phyloP scores from a whole-genome alignment of 345 rosid species.

The Populus euphratica region DNA sequence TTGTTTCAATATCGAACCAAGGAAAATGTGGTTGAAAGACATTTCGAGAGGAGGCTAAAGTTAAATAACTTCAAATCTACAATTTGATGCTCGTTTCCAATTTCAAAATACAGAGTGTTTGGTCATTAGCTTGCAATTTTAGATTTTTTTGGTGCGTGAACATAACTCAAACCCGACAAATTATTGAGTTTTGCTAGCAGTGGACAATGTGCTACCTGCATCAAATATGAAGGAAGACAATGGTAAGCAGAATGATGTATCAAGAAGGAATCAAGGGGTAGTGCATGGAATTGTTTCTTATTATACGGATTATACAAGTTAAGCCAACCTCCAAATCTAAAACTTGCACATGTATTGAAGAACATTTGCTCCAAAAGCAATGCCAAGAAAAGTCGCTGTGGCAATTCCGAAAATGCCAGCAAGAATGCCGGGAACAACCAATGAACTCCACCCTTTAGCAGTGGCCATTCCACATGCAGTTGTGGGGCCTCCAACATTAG shows the following conservation, averaged over 20 bases:
- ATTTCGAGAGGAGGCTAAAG: too few species aligned
- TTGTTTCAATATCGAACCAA: too few species aligned
- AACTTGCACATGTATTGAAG: conserved; percentile 41
- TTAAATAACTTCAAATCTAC: neutral
- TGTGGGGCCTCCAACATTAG: conserved; percentile 88
- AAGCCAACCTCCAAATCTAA: conserved; percentile 55
- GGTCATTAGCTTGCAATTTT: too few species aligned
- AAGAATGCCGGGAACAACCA: conserved; percentile 66
- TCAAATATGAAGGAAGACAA: conserved; percentile 9
- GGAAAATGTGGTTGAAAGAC: too few species aligned
- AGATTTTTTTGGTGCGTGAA: too few species aligned
- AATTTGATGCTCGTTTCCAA: neutral
- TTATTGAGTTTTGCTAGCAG: too few species aligned
- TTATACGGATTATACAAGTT: too few species aligned
- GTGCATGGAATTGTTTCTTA: too few species aligned
- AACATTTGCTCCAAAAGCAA: conserved; percentile 50
- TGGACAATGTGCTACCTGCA: too few species aligned
- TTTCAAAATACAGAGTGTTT: neutral
- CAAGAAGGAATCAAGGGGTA: too few species aligned
- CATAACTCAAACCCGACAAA: too few species aligned
- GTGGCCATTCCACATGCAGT: conserved; percentile 95
- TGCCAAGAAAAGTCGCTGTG: conserved; percentile 72
- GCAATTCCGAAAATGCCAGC: conserved; percentile 78
- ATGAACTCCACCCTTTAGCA: conserved; percentile 73
- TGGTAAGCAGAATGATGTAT: too few species aligned